A percentile compares a stretch with the other conserved stretches of the same genome.
Conservation (phyloP, 2,329 filamentous ascomycete genomes). For the Cadophora luteo-olivacea region DNA sequence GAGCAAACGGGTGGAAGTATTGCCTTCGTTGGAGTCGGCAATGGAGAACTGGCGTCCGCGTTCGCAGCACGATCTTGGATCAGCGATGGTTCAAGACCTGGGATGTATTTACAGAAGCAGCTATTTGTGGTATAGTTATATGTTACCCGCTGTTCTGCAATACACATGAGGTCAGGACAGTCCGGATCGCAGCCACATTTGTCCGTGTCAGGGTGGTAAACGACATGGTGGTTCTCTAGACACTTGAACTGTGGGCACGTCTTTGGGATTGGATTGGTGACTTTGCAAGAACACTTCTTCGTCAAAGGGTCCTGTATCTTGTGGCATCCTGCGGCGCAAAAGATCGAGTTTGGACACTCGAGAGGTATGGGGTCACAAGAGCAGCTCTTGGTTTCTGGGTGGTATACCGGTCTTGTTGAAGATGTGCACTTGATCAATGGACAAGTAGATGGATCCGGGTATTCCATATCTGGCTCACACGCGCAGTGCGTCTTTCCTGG, state of each 20-base stretch:
- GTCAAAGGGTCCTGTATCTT: constrained; percentile 18
- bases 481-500: constrained; percentile 19
- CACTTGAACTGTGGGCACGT: constrained; percentile 36
- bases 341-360: constrained; percentile 25
- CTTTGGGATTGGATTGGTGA: constrained; percentile 29
- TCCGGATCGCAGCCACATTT: constrained; percentile 33
- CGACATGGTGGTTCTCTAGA: constrained; percentile 25
- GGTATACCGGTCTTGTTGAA: constrained; percentile 29
- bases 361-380: constrained; percentile 29
- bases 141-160: constrained; percentile 23
- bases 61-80: background rate
- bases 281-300: constrained; percentile 33
- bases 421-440: constrained; percentile 30
- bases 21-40: background rate
- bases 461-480: constrained; percentile 22
- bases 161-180: constrained; percentile 34
- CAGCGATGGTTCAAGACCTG: constrained; percentile 22
- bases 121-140: constrained; percentile 28
- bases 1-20: background rate
- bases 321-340: constrained; percentile 29
- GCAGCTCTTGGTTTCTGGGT: constrained; percentile 28
- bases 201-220: constrained; percentile 31
- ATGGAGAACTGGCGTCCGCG: background rate
- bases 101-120: constrained; percentile 31
- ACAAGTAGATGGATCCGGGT: constrained; percentile 23